A percentile compares a stretch with the other conserved stretches of the same genome.
Conservation (phyloP, 2,329 filamentous ascomycete species). For the Moelleriella libera region DNA sequence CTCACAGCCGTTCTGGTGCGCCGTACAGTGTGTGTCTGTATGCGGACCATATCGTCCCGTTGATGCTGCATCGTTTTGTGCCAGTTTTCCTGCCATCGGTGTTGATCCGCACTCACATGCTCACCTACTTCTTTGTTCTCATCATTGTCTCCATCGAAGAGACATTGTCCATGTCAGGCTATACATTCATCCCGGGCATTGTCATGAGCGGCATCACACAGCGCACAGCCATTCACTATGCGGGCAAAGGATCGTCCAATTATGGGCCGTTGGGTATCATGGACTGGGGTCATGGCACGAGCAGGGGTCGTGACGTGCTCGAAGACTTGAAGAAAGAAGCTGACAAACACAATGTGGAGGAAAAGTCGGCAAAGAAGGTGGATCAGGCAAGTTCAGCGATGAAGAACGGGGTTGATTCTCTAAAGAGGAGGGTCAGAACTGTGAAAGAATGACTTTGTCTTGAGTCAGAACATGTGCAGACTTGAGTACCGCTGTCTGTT, state of each 20-base stretch:
- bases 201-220: slow-evolving; percentile 35
- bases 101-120: slow-evolving; percentile 52
- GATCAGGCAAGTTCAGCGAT: slow-evolving; percentile 17
- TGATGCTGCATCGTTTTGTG: slow-evolving; percentile 47
- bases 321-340: slow-evolving; percentile 41
- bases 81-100: slow-evolving; percentile 53
- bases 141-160: slow-evolving; percentile 52
- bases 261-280: slow-evolving; percentile 48
- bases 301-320: slow-evolving; percentile 33
- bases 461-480: slow-evolving; percentile 8
- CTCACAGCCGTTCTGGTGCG: slow-evolving; percentile 39
- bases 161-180: slow-evolving; percentile 53
- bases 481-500: too few relatives aligned
- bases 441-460: too few relatives aligned
- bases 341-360: slow-evolving; percentile 39
- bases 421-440: slow-evolving; percentile 11
- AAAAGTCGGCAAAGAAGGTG: slow-evolving; percentile 19
- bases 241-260: slow-evolving; percentile 40
- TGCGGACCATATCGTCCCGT: slow-evolving; percentile 53
- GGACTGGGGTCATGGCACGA: slow-evolving; percentile 47
- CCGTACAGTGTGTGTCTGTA: slow-evolving; percentile 48
- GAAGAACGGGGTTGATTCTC: slow-evolving; percentile 13
- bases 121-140: slow-evolving; percentile 57
- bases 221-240: slow-evolving; percentile 27
- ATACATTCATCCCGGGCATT: slow-evolving; percentile 41